phyloP scores from a whole-genome alignment of 1,139 yeast species.

The Scheffersomyces titani region DNA sequence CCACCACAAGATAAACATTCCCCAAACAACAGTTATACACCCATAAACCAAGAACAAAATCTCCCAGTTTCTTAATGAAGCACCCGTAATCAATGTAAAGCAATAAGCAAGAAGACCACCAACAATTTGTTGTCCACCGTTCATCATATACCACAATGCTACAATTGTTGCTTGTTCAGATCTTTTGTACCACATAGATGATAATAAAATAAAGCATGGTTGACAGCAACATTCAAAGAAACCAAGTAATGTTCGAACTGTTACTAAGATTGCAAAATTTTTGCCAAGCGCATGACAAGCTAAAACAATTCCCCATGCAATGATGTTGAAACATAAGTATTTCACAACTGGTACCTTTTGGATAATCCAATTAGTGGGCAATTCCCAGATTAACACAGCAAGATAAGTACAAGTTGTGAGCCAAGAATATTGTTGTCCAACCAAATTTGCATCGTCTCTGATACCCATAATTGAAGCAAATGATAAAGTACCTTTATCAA shows the following conservation, averaged over 20 bases:
- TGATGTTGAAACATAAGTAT: background rate
- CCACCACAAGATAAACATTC: slow-evolving; percentile 12
- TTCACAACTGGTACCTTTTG: slow-evolving; percentile 1
- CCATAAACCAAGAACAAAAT: slow-evolving; percentile 21
- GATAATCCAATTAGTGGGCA: slow-evolving; percentile 1
- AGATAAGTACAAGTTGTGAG: slow-evolving; percentile 9
- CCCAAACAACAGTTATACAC: slow-evolving; percentile 14
- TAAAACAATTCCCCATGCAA: slow-evolving; percentile 1
- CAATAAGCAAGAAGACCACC: slow-evolving; percentile 10
- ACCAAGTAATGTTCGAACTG: slow-evolving; percentile 4
- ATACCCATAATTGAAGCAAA: slow-evolving; percentile 47
- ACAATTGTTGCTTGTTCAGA: slow-evolving; percentile 15
- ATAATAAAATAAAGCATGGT: slow-evolving; percentile 15
- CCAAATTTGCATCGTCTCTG: slow-evolving; percentile 30
- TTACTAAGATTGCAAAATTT: background rate
- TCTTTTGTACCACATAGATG: slow-evolving; percentile 20
- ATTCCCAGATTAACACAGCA: background rate
- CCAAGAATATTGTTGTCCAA: slow-evolving; percentile 47
- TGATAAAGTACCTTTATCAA: slow-evolving; percentile 40
- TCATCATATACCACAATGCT: slow-evolving; percentile 12
- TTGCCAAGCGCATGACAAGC: slow-evolving; percentile 1
- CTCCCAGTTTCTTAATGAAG: slow-evolving; percentile 17
- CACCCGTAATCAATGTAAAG: slow-evolving; percentile 8
- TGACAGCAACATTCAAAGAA: slow-evolving; percentile 6
- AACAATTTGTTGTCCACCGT: slow-evolving; percentile 11